Conservation (phyloP, 352 stramenopile species). For the Saprolegnia parasitica region DNA sequence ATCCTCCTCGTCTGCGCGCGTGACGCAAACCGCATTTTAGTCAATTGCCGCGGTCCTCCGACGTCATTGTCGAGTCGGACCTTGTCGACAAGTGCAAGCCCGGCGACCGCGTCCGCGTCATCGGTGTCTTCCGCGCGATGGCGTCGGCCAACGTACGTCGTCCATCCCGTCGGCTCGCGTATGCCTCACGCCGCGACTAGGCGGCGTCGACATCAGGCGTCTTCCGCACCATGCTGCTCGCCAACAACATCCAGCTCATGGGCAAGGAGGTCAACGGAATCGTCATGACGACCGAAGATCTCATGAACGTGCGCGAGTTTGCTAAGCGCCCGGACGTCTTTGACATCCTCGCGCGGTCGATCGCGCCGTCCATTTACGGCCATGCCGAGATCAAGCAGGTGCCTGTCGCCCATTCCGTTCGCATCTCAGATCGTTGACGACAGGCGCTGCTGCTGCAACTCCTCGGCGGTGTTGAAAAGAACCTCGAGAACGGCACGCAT, state of each 20-base stretch:
- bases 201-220: slow-evolving; percentile 80
- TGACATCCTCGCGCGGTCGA: slow-evolving; percentile 90
- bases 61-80: slow-evolving; percentile 98
- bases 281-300: slow-evolving; percentile 86
- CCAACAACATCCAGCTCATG: slow-evolving; percentile 95
- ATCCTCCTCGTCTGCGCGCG: not conserved
- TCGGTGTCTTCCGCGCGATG: slow-evolving; percentile 94
- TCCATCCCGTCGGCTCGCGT: not conserved
- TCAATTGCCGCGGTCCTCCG: slow-evolving; percentile 96
- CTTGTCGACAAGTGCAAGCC: slow-evolving; percentile 98
- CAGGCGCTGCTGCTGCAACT: slow-evolving; percentile 71
- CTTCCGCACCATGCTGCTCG: slow-evolving; percentile 95
- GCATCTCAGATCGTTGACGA: not conserved
- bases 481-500: slow-evolving; percentile 98
- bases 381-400: slow-evolving; percentile 98
- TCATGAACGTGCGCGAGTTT: slow-evolving; percentile 92
- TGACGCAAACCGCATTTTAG: not conserved
- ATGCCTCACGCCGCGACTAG: slow-evolving; percentile 41
- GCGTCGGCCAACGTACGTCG: slow-evolving; percentile 31
- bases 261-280: slow-evolving; percentile 92
- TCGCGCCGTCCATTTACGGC: slow-evolving; percentile 98
- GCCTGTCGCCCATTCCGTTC: slow-evolving; percentile 33
- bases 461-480: slow-evolving; percentile 92
- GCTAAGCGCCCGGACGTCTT: slow-evolving; percentile 86
- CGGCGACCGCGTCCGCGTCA: slow-evolving; percentile 93